Evolutionary conservation across 768 basidiomycete species (phyloP), one percentile per base, ranked within the genome.

Genomic region (Infundibulicybe gibba): DNA sequence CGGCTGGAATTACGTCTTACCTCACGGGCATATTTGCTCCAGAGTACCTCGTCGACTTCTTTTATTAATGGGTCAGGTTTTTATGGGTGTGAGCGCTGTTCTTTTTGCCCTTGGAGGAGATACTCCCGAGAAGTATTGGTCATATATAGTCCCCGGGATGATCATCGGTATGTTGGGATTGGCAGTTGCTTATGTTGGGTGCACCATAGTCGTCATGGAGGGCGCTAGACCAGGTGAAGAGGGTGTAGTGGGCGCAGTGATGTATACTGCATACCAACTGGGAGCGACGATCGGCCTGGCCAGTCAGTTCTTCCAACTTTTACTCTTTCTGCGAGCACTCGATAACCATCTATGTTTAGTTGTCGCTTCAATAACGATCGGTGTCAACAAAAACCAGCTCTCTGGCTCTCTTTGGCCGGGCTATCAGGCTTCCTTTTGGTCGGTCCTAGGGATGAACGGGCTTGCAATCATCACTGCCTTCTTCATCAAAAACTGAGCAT

Each of bases 141-240:
- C 53, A 0, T 60, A 64, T 45, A 55, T 72, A 25, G 70, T 79
- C 49, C 75, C 79, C 19, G 78, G 69, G 12, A 74, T 78, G 56
- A 49, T 64, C 32, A 49, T 79, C 40, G 77, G 76, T 6, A 68
- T 67, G 25, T 60, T 63, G 12, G 77, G 78, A 3, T 53, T 61
- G 1, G 70, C 68, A 61, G 52, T 76, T 41, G 55, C 62, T 6
- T 79, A 68, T 48, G 49, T 54, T 17, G 48, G 42, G 14, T 55
- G 48, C 49, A 55, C 32, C 21, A 34, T 34, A 15, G 33, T 44
- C 30, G 47, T 52, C 6, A 52, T 52, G 51, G 51, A 37, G 4
- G 43, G 48, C 32, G 43, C 48, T 13, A 40, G 43, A 37, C 40
- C 40, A 13, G 51, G 48, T 0, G 48, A 50, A 45, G 51, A 49